Evolutionary conservation across 495 filamentous ascomycete species (phyloP).

Genomic region (Aspergillus indologenus): DNA sequence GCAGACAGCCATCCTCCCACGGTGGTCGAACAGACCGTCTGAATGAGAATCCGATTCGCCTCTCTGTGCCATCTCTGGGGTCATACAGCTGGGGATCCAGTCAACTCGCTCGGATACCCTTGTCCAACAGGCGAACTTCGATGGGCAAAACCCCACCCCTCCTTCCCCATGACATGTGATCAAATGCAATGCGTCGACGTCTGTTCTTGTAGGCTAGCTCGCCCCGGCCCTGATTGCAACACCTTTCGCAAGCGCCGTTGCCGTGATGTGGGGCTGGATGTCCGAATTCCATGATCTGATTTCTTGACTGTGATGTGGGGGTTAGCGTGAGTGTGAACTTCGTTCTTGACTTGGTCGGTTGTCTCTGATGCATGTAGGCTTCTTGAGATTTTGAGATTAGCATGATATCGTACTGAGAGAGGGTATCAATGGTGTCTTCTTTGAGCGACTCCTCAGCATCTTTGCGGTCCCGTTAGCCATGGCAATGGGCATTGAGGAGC

Average conservation of each 20-base stretch:
- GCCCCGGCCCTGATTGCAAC: constrained; percentile 3
- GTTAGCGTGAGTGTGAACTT: background rate
- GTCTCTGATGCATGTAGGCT: no score
- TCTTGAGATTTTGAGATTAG: no score
- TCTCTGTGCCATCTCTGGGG: background rate
- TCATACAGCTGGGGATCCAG: background rate
- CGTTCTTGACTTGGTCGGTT: background rate
- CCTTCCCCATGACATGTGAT: constrained; percentile 3
- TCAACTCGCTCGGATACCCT: background rate
- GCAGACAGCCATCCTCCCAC: background rate
- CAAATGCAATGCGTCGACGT: background rate
- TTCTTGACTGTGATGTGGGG: background rate
- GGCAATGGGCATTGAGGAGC: background rate
- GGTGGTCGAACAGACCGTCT: background rate
- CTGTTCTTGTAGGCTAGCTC: background rate
- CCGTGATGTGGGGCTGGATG: background rate
- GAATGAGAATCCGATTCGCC: background rate
- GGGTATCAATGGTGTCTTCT: no score
- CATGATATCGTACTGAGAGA: no score
- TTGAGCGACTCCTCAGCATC: no score
- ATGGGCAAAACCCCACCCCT: no score
- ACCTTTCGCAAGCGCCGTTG: constrained; percentile 4
- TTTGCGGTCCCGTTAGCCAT: background rate
- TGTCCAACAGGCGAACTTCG: constrained; percentile 3
- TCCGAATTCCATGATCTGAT: background rate